Conservation (phyloP, 805 yeast genomes). For the Yarrowia sp. region DNA sequence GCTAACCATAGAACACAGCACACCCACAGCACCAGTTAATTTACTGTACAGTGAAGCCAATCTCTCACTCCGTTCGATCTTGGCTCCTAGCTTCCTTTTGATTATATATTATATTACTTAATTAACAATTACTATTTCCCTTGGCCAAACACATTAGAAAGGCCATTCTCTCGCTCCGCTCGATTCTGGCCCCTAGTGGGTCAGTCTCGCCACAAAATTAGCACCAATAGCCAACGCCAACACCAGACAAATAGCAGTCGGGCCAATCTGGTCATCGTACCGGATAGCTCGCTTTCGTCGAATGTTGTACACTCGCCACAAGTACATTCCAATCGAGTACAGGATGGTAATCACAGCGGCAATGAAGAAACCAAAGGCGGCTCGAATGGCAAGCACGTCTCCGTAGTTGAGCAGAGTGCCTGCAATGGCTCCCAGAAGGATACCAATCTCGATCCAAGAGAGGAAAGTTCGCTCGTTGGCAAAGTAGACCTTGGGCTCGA, state of each 20-base stretch:
- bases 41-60: background rate
- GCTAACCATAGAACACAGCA: no score
- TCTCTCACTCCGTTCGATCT: no score
- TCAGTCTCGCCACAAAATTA: constrained; percentile 41
- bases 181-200: constrained; percentile 26
- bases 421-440: constrained; percentile 85
- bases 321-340: constrained; percentile 71
- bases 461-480: constrained; percentile 95
- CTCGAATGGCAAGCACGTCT: constrained; percentile 65
- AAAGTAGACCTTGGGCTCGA: constrained; percentile 98
- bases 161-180: background rate
- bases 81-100: no score
- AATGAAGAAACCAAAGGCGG: constrained; percentile 81
- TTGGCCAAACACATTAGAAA: background rate
- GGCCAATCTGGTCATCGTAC: constrained; percentile 87
- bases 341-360: constrained; percentile 71
- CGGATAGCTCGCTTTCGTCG: constrained; percentile 78
- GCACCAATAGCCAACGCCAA: constrained; percentile 63
- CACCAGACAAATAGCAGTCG: constrained; percentile 73
- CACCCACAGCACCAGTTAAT: no score
- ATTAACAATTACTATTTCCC: background rate
- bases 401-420: constrained; percentile 85
- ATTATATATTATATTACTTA: background rate
- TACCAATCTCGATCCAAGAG: constrained; percentile 89
- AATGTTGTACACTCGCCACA: constrained; percentile 79